These are phyloP conservation scores for Simplicillium aogashimaense DNA, from an alignment of 2,329 filamentous ascomycete species.

Conservation along the genomic window DNA sequence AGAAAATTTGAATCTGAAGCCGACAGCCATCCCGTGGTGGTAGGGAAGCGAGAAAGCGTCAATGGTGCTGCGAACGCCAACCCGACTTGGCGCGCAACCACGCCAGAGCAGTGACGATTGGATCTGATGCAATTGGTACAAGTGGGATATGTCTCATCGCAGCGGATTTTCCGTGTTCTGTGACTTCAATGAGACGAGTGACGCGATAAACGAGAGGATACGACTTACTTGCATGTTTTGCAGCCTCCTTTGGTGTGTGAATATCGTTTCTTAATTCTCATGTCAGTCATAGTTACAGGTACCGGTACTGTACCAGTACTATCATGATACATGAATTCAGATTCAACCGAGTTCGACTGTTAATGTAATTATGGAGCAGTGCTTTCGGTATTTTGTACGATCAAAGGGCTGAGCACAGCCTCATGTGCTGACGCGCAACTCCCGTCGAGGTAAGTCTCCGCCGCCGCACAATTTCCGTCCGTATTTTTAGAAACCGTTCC, in stretches of 20 bases:
- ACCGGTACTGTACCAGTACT: no score
- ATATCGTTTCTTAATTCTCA: constrained; percentile 4
- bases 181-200: not conserved
- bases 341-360: no score
- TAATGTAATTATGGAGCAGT: no score
- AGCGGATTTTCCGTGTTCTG: constrained; percentile 11
- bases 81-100: constrained; percentile 5
- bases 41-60: constrained; percentile 9
- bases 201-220: not conserved
- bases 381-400: no score
- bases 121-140: constrained; percentile 10
- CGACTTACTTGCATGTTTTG: constrained; percentile 7
- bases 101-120: constrained; percentile 9
- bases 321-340: no score
- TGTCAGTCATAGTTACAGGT: not conserved
- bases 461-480: no score
- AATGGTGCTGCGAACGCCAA: constrained; percentile 12
- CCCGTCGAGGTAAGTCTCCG: no score
- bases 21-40: constrained; percentile 6
- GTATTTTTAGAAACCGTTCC: no score
- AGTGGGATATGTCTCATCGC: constrained; percentile 9
- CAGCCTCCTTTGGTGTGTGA: constrained; percentile 6
- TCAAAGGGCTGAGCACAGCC: no score
- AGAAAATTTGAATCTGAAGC: constrained; percentile 3
- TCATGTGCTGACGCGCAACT: no score